Evolutionary conservation across 2,329 filamentous ascomycete species (phyloP).

Genomic region (Fonsecaea nubica): DNA sequence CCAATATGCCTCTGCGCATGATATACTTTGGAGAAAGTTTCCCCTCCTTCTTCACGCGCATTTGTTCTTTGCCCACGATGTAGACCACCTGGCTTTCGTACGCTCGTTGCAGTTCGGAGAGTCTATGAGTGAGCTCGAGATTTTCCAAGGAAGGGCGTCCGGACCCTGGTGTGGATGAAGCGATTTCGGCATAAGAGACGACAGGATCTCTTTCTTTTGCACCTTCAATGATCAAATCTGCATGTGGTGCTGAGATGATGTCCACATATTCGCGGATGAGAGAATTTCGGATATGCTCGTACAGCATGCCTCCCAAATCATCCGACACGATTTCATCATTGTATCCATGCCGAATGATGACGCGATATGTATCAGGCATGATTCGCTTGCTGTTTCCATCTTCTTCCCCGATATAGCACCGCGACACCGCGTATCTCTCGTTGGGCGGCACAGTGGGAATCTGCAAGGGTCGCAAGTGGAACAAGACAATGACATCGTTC

Average conservation of each 20-base stretch:
- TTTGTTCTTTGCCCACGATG: constrained; percentile 53
- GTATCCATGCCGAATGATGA: constrained; percentile 75
- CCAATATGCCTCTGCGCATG: constrained; percentile 42
- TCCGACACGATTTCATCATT: constrained; percentile 73
- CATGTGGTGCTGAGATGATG: no score
- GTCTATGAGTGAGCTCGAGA: neutral
- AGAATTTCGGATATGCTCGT: constrained; percentile 63
- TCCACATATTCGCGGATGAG: constrained; percentile 47
- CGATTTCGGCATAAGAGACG: neutral
- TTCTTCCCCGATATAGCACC: constrained; percentile 25
- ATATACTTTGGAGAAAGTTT: constrained; percentile 37
- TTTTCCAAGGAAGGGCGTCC: neutral
- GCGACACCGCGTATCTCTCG: constrained; percentile 56
- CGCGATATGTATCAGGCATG: constrained; percentile 69
- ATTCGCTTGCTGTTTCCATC: constrained; percentile 41
- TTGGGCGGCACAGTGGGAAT: constrained; percentile 61
- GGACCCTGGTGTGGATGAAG: constrained; percentile 5
- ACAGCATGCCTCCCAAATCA: constrained; percentile 66
- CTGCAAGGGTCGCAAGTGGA: constrained; percentile 71
- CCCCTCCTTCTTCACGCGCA: constrained; percentile 43
- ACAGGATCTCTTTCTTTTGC: neutral
- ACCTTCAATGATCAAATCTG: neutral
- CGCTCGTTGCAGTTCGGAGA: constrained; percentile 50
- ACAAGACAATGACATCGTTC: constrained; percentile 74
- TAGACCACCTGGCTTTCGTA: constrained; percentile 59